Evolutionary conservation across 176 grass and related monocot species (phyloP).

Genomic region (Alopecurus myosuroides): DNA sequence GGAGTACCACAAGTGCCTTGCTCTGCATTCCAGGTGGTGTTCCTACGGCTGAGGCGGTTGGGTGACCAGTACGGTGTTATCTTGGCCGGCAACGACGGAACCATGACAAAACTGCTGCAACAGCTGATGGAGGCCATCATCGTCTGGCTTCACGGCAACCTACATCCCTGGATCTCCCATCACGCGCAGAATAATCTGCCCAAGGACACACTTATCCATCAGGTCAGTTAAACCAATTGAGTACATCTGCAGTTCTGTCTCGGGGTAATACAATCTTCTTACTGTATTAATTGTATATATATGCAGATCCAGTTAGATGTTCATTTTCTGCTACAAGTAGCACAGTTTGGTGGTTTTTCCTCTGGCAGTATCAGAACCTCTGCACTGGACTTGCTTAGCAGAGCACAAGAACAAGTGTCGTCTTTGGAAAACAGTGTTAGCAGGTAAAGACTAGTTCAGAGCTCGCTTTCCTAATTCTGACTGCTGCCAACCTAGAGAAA

Average conservation of each 20-base stretch:
- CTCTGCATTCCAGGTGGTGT: conserved; percentile 45
- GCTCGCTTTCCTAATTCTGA: not conserved
- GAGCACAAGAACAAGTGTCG: not conserved
- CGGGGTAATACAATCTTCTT: not conserved
- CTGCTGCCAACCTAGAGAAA: not conserved
- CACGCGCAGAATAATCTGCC: not conserved
- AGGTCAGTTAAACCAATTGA: conserved; percentile 9
- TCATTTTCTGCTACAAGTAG: conserved; percentile 56
- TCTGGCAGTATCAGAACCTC: conserved; percentile 18
- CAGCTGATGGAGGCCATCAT: conserved; percentile 48
- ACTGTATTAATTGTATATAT: not conserved
- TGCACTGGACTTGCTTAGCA: conserved; percentile 20
- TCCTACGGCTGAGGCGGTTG: conserved; percentile 36
- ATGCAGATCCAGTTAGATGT: conserved; percentile 45
- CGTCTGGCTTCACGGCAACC: conserved; percentile 38
- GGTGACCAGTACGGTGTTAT: conserved; percentile 29
- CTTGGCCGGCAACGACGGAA: conserved; percentile 23
- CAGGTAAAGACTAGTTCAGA: conserved; percentile 8
- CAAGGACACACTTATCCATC: conserved; percentile 7
- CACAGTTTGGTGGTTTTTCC: conserved; percentile 28
- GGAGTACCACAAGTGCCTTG: conserved; percentile 31
- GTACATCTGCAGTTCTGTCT: not conserved
- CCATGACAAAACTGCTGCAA: conserved; percentile 26
- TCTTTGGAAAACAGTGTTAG: not conserved
- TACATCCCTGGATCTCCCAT: conserved; percentile 18